Percentiles rank a stretch among this genome's conserved stretches.
Evolutionary conservation across 1,284 basidiomycete genomes (phyloP).

Genomic region (Ceratobasidium sp.): DNA sequence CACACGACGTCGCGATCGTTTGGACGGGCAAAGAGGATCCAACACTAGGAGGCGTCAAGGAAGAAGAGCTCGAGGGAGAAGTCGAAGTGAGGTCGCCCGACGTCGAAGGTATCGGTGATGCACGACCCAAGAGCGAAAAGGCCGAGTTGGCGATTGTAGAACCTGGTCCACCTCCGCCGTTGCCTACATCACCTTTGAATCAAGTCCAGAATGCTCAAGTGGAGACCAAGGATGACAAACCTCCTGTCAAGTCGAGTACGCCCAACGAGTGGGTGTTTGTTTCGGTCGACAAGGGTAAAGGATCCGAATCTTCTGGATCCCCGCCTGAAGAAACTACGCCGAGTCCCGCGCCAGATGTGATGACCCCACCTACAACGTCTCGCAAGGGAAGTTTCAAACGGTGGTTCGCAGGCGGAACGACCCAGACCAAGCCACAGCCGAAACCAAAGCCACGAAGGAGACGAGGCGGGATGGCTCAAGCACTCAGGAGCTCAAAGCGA

Average conservation of each 20-base stretch:
- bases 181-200: neutral
- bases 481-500: constrained; percentile 19
- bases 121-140: constrained; percentile 16
- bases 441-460: neutral
- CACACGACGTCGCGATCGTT: constrained; percentile 23
- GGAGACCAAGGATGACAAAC: neutral
- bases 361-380: neutral
- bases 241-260: neutral
- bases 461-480: constrained; percentile 11
- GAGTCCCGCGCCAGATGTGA: neutral
- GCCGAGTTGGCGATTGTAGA: constrained; percentile 23
- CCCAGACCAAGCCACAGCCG: neutral
- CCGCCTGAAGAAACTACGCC: constrained; percentile 1
- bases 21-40: constrained; percentile 5
- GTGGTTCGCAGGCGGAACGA: constrained; percentile 4
- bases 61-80: neutral
- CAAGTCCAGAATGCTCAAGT: too few species aligned
- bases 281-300: constrained; percentile 20
- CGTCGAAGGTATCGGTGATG: neutral
- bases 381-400: constrained; percentile 13
- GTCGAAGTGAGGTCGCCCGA: constrained; percentile 20
- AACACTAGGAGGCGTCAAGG: neutral
- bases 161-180: constrained; percentile 3
- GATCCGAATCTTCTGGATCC: neutral
- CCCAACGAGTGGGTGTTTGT: constrained; percentile 33